Evolutionary conservation across 208 protist species (phyloP).

Genomic region (Wallacemonas collosoma): DNA sequence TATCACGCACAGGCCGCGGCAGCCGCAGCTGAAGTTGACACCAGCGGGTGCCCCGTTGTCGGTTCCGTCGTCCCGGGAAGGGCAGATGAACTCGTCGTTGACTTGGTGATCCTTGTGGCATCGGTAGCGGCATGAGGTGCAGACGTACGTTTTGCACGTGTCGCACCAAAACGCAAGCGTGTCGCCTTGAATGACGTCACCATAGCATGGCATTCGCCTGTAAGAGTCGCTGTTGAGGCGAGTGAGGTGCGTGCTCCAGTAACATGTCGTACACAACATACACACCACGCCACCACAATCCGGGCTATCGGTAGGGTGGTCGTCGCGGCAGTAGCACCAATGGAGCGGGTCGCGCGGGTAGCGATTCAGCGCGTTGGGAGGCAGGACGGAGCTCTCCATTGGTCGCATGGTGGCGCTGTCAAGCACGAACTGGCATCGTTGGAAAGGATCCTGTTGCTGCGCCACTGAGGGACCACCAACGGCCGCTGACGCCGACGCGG

Average conservation of each 20-base stretch:
- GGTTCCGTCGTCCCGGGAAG: slow-evolving; percentile 44
- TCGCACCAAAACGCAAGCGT: slow-evolving; percentile 68
- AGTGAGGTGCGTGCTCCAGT: slow-evolving; percentile 80
- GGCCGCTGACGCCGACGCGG: background rate
- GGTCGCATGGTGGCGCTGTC: slow-evolving; percentile 60
- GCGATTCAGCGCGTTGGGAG: slow-evolving; percentile 63
- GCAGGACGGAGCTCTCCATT: slow-evolving; percentile 50
- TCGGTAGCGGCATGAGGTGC: slow-evolving; percentile 74
- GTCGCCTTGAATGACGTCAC: slow-evolving; percentile 70
- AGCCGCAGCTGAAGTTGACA: slow-evolving; percentile 77
- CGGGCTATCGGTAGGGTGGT: slow-evolving; percentile 55
- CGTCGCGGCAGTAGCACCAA: slow-evolving; percentile 84
- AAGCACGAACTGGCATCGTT: slow-evolving; percentile 72
- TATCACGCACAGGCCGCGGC: slow-evolving; percentile 65
- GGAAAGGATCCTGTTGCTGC: slow-evolving; percentile 12
- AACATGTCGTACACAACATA: slow-evolving; percentile 79
- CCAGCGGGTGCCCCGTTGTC: slow-evolving; percentile 47
- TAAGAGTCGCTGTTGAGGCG: slow-evolving; percentile 51
- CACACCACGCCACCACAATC: slow-evolving; percentile 74
- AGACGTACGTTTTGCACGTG: slow-evolving; percentile 75
- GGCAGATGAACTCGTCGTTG: slow-evolving; percentile 29
- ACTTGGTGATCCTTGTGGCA: slow-evolving; percentile 84
- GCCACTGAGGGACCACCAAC: too few relatives aligned
- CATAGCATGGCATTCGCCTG: slow-evolving; percentile 76
- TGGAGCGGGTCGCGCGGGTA: slow-evolving; percentile 69